phyloP scores from a whole-genome alignment of 345 rosid genomes.

The Syzygium oleosum region DNA sequence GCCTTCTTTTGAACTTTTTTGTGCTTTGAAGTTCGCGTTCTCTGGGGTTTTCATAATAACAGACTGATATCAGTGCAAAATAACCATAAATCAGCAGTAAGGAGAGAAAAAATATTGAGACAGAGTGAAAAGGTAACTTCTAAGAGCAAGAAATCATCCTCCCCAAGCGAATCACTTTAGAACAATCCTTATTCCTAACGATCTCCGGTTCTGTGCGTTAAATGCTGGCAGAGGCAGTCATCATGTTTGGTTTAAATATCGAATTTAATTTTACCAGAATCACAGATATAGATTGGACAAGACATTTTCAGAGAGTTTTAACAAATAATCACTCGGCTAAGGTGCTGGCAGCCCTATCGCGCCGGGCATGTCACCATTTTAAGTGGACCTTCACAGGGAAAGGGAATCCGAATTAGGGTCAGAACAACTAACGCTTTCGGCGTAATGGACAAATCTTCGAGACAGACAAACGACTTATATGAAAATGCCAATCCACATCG shows the following conservation, averaged over 20 bases:
- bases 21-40: slow-evolving; percentile 42
- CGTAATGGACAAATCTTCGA: neutral
- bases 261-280: neutral
- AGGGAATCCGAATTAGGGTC: neutral
- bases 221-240: neutral
- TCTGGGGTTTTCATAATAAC: slow-evolving; percentile 20
- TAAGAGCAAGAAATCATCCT: neutral
- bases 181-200: neutral
- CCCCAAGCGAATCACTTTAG: neutral
- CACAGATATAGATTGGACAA: neutral
- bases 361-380: neutral
- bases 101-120: neutral
- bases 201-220: neutral
- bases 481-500: neutral
- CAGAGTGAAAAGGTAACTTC: neutral
- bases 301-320: neutral
- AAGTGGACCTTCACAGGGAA: neutral
- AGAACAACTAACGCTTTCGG: neutral
- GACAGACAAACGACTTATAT: neutral
- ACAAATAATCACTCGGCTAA: neutral
- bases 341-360: neutral
- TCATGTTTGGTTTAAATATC: neutral
- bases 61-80: neutral
- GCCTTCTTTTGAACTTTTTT: slow-evolving; percentile 33
- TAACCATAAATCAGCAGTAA: neutral